Percentiles rank a stretch among this genome's conserved stretches.
These are phyloP conservation scores for Microthyrium microscopicum DNA, from an alignment of 2,329 filamentous ascomycete genomes.

Conservation along the genomic window DNA sequence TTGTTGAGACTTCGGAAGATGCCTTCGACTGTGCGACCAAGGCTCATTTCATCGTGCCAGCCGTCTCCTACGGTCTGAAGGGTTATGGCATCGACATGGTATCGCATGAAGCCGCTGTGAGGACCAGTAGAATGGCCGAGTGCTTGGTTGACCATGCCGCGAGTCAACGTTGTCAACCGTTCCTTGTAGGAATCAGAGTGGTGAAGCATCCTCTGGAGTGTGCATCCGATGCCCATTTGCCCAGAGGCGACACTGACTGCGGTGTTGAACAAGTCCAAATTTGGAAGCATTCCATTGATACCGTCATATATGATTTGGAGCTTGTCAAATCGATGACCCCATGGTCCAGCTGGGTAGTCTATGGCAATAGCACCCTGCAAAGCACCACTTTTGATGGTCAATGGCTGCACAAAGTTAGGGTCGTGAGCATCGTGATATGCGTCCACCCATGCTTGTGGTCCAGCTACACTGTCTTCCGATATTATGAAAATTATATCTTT, in stretches of 20 bases:
- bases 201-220: conserved; percentile 70
- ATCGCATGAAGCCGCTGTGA: conserved; percentile 92
- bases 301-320: conserved; percentile 91
- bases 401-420: conserved; percentile 48
- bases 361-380: conserved; percentile 87
- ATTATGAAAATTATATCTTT: conserved; percentile 94
- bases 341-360: conserved; percentile 57
- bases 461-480: conserved; percentile 73
- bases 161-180: conserved; percentile 71
- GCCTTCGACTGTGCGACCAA: conserved; percentile 79
- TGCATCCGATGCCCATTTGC: conserved; percentile 78
- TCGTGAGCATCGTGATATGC: conserved; percentile 89
- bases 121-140: conserved; percentile 77
- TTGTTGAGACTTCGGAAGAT: conserved; percentile 92
- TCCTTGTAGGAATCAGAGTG: conserved; percentile 65
- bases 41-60: conserved; percentile 95
- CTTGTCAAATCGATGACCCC: conserved; percentile 68
- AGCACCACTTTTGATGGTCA: conserved; percentile 83
- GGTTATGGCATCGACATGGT: conserved; percentile 92
- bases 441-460: conserved; percentile 92
- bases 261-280: conserved; percentile 90
- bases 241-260: conserved; percentile 72
- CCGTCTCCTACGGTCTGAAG: conserved; percentile 78
- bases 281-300: conserved; percentile 86
- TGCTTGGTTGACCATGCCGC: conserved; percentile 84